Percentiles rank a stretch among this genome's conserved stretches.
These are phyloP conservation scores for Inonotus hispidus DNA, from an alignment of 1,284 basidiomycete genomes.

Conservation along the genomic window DNA sequence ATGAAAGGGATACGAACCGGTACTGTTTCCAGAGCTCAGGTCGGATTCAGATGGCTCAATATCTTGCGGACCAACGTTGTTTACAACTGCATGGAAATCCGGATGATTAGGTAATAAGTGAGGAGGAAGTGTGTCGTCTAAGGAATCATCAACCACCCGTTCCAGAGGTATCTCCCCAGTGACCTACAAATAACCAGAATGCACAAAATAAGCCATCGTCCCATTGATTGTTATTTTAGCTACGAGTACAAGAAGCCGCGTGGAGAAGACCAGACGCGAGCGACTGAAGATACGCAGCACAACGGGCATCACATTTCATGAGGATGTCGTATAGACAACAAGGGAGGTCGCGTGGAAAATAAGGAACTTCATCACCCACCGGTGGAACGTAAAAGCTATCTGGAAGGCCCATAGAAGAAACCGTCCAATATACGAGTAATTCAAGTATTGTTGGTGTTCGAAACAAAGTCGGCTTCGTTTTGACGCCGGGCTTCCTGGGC, in stretches of 20 bases:
- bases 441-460: constrained; percentile 25
- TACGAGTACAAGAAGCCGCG: background rate
- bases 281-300: constrained; percentile 32
- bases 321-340: constrained; percentile 41
- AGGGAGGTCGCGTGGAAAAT: constrained; percentile 27
- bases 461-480: constrained; percentile 13
- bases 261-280: constrained; percentile 22
- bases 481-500: background rate
- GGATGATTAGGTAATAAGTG: background rate
- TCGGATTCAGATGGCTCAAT: constrained; percentile 9
- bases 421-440: constrained; percentile 28
- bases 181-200: constrained; percentile 32
- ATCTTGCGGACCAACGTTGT: background rate
- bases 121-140: background rate
- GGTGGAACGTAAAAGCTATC: constrained; percentile 21
- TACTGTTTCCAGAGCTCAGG: background rate
- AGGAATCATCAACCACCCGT: constrained; percentile 6
- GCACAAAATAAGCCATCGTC: background rate
- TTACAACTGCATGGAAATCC: background rate
- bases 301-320: constrained; percentile 26
- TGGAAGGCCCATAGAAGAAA: constrained; percentile 23
- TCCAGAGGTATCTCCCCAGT: constrained; percentile 35
- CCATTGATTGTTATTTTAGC: constrained; percentile 1
- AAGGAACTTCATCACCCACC: constrained; percentile 27
- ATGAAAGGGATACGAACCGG: constrained; percentile 2